Conservation (phyloP, 192 early-diverging fungal species). For the Coemansia sp. region DNA sequence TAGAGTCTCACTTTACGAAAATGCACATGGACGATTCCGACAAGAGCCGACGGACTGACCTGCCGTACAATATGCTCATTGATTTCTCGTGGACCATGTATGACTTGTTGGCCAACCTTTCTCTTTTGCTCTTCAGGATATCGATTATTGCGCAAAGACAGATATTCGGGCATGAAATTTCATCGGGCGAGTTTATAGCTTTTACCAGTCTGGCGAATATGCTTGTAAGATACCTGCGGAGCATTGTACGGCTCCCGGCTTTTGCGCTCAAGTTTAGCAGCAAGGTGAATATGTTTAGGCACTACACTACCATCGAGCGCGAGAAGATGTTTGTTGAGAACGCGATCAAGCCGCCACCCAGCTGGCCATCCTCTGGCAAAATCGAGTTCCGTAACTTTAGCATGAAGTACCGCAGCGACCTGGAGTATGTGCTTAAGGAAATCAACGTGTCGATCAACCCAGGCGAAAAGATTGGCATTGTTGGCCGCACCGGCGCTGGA, state of each 20-base stretch:
- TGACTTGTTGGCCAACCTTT: conserved; percentile 51
- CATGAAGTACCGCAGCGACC: conserved; percentile 58
- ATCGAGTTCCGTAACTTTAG: conserved; percentile 61
- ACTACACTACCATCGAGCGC: conserved; percentile 42
- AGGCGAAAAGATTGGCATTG: conserved; percentile 64
- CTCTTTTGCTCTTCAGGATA: conserved; percentile 21
- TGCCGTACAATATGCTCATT: conserved; percentile 60
- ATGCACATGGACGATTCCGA: conserved; percentile 60
- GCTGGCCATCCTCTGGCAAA: conserved; percentile 65
- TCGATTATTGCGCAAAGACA: conserved; percentile 31
- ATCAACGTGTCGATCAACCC: conserved; percentile 30
- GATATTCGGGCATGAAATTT: conserved; percentile 3
- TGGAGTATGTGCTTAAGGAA: conserved; percentile 39
- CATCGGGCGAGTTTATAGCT: conserved; percentile 21
- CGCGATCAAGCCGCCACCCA: conserved; percentile 52
- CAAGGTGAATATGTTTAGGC: conserved; percentile 27
- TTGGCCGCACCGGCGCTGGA: conserved; percentile 74
- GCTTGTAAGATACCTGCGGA: conserved; percentile 7
- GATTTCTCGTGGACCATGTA: conserved; percentile 57
- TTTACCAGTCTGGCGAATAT: background rate
- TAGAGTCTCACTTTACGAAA: conserved; percentile 57
- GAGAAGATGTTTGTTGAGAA: conserved; percentile 45
- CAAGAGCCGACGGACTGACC: conserved; percentile 58
- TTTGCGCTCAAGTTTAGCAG: conserved; percentile 12
- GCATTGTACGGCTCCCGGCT: conserved; percentile 15